Evolutionary conservation across 768 basidiomycete species (phyloP), one percentile per base, ranked within the genome.

Genomic region (Xerocomus brunneocitrinus): DNA sequence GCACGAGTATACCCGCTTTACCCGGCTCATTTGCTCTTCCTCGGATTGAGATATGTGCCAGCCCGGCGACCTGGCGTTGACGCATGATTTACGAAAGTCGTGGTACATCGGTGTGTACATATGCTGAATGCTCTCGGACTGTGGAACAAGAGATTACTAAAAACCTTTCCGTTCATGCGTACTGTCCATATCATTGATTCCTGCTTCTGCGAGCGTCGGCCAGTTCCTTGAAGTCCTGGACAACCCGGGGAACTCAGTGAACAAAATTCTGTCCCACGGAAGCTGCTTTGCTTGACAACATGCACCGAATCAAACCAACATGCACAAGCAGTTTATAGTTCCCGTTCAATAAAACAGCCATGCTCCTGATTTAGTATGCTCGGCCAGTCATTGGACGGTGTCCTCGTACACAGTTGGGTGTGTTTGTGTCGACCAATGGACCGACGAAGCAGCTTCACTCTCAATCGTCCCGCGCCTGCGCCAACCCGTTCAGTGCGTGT

Each of bases 211-310:
- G 30, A 68, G 51, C 24, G 28, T 19, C 27, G 3, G 75, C 80
- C 19, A 85, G 61, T 52, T 84, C 80, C 5, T 61, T 53, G 43
- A 87, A 77, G 8, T 76, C 76, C 87, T 87, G 72, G 78, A 87
- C 0, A 78, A 76, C 8, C 73, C 71, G 47, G 85, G 82, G 14
- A 87, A 67, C 52, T 84, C 82, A 1, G 77, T 71, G 1, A 83
- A 84, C 52, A 88, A 75, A 19, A 87, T 67, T 1, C 74, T 71
- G 53, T 87, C 83, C 85, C 83, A 87, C 0, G 84, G 84, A 3
- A 87, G 68, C 16, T 76, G 71, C 66, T 81, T 86, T 1, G 85
- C 83, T 83, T 85, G 19, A 19, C 9, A 40, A 8, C 6, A 16
- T 13, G 30, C 4, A 12, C 9, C 31, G 12, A 30, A n/a, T 30